Conservation (phyloP, 2,329 filamentous ascomycete species). For the Exserohilum turcica region DNA sequence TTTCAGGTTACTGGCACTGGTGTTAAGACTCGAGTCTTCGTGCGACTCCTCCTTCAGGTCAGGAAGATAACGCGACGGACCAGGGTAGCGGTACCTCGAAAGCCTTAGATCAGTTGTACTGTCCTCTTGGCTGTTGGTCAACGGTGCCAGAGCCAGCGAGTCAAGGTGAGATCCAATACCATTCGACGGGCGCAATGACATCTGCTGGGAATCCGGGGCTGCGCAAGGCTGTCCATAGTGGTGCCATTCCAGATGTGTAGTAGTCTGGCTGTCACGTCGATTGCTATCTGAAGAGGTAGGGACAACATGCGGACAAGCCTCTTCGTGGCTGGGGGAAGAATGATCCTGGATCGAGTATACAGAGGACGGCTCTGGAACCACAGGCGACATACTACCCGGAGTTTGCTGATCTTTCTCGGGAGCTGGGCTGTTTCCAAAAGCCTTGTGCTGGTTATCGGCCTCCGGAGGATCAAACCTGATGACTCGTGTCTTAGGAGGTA, state of each 20-base stretch:
- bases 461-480: constrained; percentile 9
- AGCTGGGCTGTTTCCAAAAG: constrained; percentile 1
- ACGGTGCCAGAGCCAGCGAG: constrained; percentile 1
- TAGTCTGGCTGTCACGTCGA: constrained; percentile 42
- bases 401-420: constrained; percentile 17
- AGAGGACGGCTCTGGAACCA: constrained; percentile 26
- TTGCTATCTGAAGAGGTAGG: constrained; percentile 15
- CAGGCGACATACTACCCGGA: constrained; percentile 19
- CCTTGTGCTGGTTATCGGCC: constrained; percentile 9
- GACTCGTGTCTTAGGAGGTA: constrained; percentile 8
- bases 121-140: constrained; percentile 30
- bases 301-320: constrained; percentile 20
- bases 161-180: constrained; percentile 14
- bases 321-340: constrained; percentile 19
- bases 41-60: constrained; percentile 57
- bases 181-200: constrained; percentile 7
- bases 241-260: constrained; percentile 43
- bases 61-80: constrained; percentile 44
- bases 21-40: constrained; percentile 53
- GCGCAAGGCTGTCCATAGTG: not conserved
- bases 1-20: constrained; percentile 43
- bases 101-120: constrained; percentile 42
- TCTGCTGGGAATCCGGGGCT: not conserved
- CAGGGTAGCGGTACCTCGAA: constrained; percentile 40
- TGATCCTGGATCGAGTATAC: constrained; percentile 32